phyloP scores from a whole-genome alignment of 306 rosid genomes.

The Quercus suber region DNA sequence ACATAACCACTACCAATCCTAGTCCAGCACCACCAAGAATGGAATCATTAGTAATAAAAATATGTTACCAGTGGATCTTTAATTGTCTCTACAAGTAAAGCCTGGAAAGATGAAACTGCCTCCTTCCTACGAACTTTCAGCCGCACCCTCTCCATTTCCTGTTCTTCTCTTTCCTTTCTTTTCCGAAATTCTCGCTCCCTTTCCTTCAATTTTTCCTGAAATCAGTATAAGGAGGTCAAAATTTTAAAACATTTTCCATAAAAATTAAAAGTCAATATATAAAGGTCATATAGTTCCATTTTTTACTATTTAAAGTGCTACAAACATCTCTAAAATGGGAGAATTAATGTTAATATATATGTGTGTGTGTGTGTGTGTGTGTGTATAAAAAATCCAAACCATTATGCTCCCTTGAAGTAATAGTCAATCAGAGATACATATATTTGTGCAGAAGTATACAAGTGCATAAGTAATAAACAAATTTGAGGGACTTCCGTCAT shows the following conservation, averaged over 20 bases:
- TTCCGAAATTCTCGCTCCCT: conserved; percentile 90
- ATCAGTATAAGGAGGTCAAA: conserved; percentile 1
- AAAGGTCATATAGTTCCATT: background rate
- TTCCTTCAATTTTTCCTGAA: conserved; percentile 89
- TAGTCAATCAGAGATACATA: background rate
- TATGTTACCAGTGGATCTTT: conserved; percentile 83
- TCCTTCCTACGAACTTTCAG: conserved; percentile 86
- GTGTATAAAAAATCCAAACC: background rate
- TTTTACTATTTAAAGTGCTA: background rate
- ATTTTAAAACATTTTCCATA: background rate
- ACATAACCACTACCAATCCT: background rate
- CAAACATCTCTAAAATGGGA: background rate
- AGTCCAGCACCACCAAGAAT: background rate
- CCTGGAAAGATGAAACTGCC: conserved; percentile 82
- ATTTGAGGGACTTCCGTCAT: background rate
- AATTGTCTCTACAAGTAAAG: conserved; percentile 89
- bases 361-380: too few species aligned
- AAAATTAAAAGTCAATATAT: background rate
- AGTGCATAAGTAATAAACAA: background rate
- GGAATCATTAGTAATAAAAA: background rate
- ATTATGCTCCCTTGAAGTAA: background rate
- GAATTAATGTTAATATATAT: background rate
- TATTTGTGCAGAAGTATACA: background rate
- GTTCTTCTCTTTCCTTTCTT: conserved; percentile 98
- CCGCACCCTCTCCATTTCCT: conserved; percentile 91